Evolutionary conservation across 176 grass and related monocot species (phyloP).

Genomic region (Oryza rufipogon): DNA sequence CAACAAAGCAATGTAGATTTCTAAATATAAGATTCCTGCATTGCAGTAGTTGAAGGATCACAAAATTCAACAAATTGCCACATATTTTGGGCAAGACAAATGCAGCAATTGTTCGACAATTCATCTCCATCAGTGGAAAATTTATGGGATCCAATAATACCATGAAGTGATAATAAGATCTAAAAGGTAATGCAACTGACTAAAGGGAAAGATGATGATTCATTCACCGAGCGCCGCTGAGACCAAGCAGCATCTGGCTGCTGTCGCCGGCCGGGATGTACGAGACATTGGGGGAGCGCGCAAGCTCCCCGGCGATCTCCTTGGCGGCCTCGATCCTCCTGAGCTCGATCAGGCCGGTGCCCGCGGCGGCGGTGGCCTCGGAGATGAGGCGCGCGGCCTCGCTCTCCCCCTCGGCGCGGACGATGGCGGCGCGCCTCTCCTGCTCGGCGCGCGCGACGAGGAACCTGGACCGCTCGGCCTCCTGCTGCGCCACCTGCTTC

Average conservation of each 20-base stretch:
- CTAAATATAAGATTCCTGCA: neutral
- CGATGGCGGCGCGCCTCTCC: conserved; percentile 89
- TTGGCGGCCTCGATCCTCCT: conserved; percentile 88
- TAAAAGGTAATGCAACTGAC: neutral
- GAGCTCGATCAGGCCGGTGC: conserved; percentile 77
- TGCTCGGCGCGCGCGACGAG: conserved; percentile 86
- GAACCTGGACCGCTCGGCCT: conserved; percentile 99
- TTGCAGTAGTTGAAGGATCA: neutral
- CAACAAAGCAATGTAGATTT: neutral
- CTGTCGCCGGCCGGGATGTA: conserved; percentile 65
- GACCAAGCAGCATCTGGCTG: conserved; percentile 70
- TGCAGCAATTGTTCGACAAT: conserved; percentile 6
- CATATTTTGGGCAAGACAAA: neutral
- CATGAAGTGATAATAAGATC: neutral
- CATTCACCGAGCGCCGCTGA: conserved; percentile 62
- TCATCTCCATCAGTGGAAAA: conserved; percentile 15
- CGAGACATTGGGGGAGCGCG: conserved; percentile 64
- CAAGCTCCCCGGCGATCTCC: conserved; percentile 66
- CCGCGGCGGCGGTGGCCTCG: conserved; percentile 59
- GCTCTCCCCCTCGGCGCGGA: conserved; percentile 89
- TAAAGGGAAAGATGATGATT: conserved; percentile 4
- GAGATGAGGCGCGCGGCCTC: conserved; percentile 85
- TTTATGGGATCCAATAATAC: neutral
- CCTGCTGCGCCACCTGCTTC: conserved; percentile 99
- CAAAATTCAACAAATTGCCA: neutral